A percentile compares a stretch with the other conserved stretches of the same genome.
phyloP scores from a whole-genome alignment of 1,284 basidiomycete species.

The Pyrrhoderma noxium region DNA sequence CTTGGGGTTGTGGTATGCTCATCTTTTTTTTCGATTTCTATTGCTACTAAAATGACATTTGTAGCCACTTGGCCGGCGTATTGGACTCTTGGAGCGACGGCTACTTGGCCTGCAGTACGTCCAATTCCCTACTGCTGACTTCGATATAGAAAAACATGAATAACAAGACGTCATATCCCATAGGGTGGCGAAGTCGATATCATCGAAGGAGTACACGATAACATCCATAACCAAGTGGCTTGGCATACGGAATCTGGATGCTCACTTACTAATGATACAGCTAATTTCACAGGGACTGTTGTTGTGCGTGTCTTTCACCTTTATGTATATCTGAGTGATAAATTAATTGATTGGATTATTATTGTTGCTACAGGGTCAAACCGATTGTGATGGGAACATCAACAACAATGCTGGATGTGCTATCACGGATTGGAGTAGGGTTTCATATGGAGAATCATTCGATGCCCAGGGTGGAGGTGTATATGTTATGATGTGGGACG shows the following conservation, averaged over 20 bases:
- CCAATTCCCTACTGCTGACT: no score
- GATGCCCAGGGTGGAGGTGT: constrained; percentile 69
- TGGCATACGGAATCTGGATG: constrained; percentile 41
- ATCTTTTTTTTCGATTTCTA: neutral
- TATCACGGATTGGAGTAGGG: constrained; percentile 59
- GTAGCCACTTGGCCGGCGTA: constrained; percentile 63
- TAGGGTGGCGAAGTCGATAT: constrained; percentile 76
- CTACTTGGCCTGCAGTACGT: constrained; percentile 48
- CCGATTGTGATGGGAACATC: constrained; percentile 46
- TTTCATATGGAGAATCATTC: constrained; percentile 67
- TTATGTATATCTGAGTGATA: neutral
- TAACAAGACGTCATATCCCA: neutral
- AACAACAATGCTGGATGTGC: constrained; percentile 62
- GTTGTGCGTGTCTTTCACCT: constrained; percentile 33
- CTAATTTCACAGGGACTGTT: constrained; percentile 50
- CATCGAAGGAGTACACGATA: constrained; percentile 71
- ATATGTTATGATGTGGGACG: constrained; percentile 74
- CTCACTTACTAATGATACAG: constrained; percentile 29
- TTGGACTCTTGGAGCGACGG: constrained; percentile 46
- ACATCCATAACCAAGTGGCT: constrained; percentile 69
- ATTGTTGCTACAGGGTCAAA: constrained; percentile 29
- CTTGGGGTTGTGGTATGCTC: constrained; percentile 62
- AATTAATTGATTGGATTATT: no score
- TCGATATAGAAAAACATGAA: no score
- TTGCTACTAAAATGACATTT: constrained; percentile 1